Conservation (phyloP, 495 filamentous ascomycete species). For the Neurospora sp. region DNA sequence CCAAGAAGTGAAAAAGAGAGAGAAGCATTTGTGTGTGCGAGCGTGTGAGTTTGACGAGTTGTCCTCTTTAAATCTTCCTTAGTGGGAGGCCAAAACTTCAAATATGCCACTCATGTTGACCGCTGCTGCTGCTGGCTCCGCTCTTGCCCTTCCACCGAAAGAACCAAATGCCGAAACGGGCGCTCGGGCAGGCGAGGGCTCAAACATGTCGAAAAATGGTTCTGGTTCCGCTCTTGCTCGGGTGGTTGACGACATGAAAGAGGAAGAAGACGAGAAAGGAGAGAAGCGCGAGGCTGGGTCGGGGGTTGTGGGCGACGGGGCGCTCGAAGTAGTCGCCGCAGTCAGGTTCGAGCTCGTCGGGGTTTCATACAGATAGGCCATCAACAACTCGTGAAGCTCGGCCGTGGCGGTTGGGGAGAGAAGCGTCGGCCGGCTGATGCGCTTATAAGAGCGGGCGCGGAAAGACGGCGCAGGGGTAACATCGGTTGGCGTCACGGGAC, state of each 20-base stretch:
- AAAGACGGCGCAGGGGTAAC: not conserved
- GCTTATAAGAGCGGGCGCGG: conserved; percentile 21
- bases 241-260: not conserved
- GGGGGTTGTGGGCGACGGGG: conserved; percentile 21
- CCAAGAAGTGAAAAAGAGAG: not conserved
- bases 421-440: conserved; percentile 25
- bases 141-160: conserved; percentile 3
- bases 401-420: conserved; percentile 23
- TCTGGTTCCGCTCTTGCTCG: conserved; percentile 8
- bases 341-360: conserved; percentile 5
- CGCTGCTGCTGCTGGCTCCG: conserved; percentile 5
- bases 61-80: not conserved
- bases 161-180: conserved; percentile 6
- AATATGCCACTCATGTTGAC: conserved; percentile 29
- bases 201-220: conserved; percentile 25
- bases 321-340: conserved; percentile 14
- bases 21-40: not conserved
- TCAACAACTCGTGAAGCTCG: conserved; percentile 23
- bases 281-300: conserved; percentile 12
- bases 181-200: conserved; percentile 20
- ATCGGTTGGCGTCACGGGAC: conserved; percentile 9
- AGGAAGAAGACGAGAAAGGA: conserved; percentile 8
- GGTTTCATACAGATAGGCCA: conserved; percentile 18
- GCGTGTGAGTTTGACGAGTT: not conserved
- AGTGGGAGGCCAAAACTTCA: conserved; percentile 22